Percentiles rank a stretch among this genome's conserved stretches.
Conservation (phyloP, 2,329 filamentous ascomycete genomes). For the Penicillium sp. region DNA sequence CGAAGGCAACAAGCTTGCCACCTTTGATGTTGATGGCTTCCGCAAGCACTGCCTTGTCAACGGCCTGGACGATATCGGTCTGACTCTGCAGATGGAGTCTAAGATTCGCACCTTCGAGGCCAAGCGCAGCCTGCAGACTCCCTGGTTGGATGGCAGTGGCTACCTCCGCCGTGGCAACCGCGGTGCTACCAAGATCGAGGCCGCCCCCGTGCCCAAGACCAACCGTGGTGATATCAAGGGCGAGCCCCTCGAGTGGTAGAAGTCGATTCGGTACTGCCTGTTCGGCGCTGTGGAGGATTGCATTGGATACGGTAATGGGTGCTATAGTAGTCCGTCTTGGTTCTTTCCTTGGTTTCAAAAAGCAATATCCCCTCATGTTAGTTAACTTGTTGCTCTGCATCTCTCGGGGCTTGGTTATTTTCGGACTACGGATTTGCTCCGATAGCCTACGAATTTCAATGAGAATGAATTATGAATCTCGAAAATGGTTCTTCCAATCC, state of each 20-base stretch:
- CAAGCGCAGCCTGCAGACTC: constrained; percentile 73
- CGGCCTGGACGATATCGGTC: constrained; percentile 90
- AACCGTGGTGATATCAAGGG: constrained; percentile 81
- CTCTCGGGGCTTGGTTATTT: constrained; percentile 13
- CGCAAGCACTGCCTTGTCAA: constrained; percentile 92
- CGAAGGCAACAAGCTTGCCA: constrained; percentile 70
- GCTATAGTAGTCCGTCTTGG: constrained; percentile 2
- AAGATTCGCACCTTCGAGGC: constrained; percentile 84
- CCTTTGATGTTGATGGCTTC: constrained; percentile 90
- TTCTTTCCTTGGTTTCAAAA: constrained; percentile 17
- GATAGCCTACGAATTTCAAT: constrained; percentile 24
- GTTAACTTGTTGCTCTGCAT: constrained; percentile 11
- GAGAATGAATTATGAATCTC: constrained; percentile 28
- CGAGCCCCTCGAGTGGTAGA: constrained; percentile 87
- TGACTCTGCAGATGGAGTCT: constrained; percentile 89
- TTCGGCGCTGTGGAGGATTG: constrained; percentile 9
- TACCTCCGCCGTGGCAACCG: constrained; percentile 67
- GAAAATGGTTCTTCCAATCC: not conserved
- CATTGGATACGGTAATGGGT: constrained; percentile 14
- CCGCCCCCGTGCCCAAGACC: constrained; percentile 77
- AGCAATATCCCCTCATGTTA: constrained; percentile 24
- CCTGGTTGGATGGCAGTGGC: constrained; percentile 86
- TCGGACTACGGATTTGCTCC: constrained; percentile 13
- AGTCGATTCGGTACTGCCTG: constrained; percentile 9
- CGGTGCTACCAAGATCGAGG: constrained; percentile 61